phyloP scores from a whole-genome alignment of 1,284 basidiomycete species.

The Anthracocystis panici-leucophaei region DNA sequence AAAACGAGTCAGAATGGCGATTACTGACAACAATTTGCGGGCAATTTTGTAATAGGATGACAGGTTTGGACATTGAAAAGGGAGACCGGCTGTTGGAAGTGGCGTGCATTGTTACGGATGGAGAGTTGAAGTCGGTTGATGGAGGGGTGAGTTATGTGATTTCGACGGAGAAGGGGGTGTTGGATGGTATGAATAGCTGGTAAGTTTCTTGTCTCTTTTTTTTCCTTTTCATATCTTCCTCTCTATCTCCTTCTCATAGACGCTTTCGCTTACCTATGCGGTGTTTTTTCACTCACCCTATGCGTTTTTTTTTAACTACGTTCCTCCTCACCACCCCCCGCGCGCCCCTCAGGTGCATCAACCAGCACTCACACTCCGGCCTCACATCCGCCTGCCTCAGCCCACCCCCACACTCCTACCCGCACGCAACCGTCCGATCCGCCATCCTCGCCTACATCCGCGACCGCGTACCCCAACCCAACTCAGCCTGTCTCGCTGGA shows the following conservation, averaged over 20 bases:
- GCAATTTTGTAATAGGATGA: slow-evolving; percentile 74
- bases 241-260: not conserved
- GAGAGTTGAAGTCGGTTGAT: slow-evolving; percentile 80
- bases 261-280: not conserved
- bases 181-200: slow-evolving; percentile 73
- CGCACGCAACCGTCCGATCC: slow-evolving; percentile 70
- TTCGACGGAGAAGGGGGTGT: slow-evolving; percentile 75
- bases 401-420: slow-evolving; percentile 33
- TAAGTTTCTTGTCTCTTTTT: slow-evolving; percentile 18
- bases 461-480: slow-evolving; percentile 71
- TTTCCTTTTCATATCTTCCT: not conserved
- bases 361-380: slow-evolving; percentile 53
- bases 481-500: slow-evolving; percentile 79
- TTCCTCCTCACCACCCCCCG: no score
- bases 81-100: slow-evolving; percentile 79
- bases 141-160: slow-evolving; percentile 80
- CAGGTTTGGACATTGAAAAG: slow-evolving; percentile 75
- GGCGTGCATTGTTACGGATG: slow-evolving; percentile 84
- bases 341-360: slow-evolving; percentile 27
- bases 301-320: no score
- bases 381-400: slow-evolving; percentile 54
- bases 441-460: slow-evolving; percentile 71
- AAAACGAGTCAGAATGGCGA: no score
- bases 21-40: not conserved
- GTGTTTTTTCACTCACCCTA: no score